phyloP scores from a whole-genome alignment of 805 yeast species.

The Yarrowia sp. region DNA sequence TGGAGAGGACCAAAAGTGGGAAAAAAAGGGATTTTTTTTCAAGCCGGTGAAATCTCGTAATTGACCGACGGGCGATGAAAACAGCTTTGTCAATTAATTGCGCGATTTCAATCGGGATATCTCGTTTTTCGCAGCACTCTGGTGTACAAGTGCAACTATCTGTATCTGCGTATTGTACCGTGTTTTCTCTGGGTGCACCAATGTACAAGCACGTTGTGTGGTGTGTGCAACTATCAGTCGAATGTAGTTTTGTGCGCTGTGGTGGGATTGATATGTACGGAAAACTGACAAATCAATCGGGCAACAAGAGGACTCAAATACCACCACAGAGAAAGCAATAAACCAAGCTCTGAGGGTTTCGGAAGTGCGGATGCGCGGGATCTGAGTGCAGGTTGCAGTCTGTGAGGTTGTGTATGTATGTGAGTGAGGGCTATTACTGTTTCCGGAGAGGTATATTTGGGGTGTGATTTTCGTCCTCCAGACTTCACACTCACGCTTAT shows the following conservation, averaged over 20 bases:
- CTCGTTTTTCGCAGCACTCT: background rate
- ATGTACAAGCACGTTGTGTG: no score
- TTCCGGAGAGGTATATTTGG: background rate
- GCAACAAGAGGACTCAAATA: background rate
- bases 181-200: no score
- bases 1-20: background rate
- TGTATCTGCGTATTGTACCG: no score
- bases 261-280: no score
- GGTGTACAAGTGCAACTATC: no score
- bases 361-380: slow-evolving; percentile 34
- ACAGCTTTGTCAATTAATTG: background rate
- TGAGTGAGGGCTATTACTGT: background rate
- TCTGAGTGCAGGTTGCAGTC: slow-evolving; percentile 1
- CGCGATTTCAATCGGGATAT: background rate
- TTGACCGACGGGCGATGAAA: background rate
- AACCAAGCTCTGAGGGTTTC: slow-evolving; percentile 21
- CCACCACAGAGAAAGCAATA: background rate
- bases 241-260: no score
- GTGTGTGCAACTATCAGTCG: no score
- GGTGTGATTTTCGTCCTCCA: background rate
- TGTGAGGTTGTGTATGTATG: slow-evolving; percentile 5
- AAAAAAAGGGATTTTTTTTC: background rate
- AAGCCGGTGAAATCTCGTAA: background rate
- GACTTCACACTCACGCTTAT: no score
- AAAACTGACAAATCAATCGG: no score